These are phyloP conservation scores for Hericium erinaceus DNA, from an alignment of 768 basidiomycete species.

Conservation along the genomic window DNA sequence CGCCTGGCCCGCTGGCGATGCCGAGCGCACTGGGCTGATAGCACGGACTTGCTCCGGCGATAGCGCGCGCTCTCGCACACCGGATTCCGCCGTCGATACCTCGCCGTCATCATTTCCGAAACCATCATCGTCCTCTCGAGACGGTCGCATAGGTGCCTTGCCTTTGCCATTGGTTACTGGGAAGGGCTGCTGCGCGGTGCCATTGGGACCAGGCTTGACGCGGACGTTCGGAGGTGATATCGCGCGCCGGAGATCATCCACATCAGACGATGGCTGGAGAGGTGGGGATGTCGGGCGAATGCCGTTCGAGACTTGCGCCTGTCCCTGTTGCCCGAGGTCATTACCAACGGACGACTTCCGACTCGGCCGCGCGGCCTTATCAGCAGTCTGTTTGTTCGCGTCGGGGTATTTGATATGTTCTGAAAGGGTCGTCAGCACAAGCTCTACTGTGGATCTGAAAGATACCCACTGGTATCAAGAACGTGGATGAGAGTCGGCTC, in stretches of 20 bases:
- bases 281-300: slow-evolving; percentile 59
- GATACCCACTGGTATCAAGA: slow-evolving; percentile 82
- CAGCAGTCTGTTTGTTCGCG: slow-evolving; percentile 36
- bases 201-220: slow-evolving; percentile 31
- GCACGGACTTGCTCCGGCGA: slow-evolving; percentile 53
- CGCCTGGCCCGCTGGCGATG: slow-evolving; percentile 27
- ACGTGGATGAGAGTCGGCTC: slow-evolving; percentile 82
- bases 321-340: slow-evolving; percentile 6
- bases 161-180: slow-evolving; percentile 30
- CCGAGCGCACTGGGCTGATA: slow-evolving; percentile 52
- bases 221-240: slow-evolving; percentile 51
- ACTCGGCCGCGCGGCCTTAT: slow-evolving; percentile 17
- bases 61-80: slow-evolving; percentile 33
- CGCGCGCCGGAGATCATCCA: slow-evolving; percentile 54
- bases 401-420: slow-evolving; percentile 85
- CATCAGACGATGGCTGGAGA: slow-evolving; percentile 31
- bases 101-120: slow-evolving; percentile 52
- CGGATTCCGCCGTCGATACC: slow-evolving; percentile 35
- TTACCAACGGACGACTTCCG: slow-evolving; percentile 39
- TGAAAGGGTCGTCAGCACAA: slow-evolving; percentile 19
- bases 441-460: neutral
- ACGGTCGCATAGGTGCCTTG: slow-evolving; percentile 42
- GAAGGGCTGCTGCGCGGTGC: slow-evolving; percentile 26
- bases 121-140: slow-evolving; percentile 32
- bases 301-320: slow-evolving; percentile 21